These are phyloP conservation scores for Penicillium sp. DNA, from an alignment of 2,329 filamentous ascomycete species.

Conservation along the genomic window DNA sequence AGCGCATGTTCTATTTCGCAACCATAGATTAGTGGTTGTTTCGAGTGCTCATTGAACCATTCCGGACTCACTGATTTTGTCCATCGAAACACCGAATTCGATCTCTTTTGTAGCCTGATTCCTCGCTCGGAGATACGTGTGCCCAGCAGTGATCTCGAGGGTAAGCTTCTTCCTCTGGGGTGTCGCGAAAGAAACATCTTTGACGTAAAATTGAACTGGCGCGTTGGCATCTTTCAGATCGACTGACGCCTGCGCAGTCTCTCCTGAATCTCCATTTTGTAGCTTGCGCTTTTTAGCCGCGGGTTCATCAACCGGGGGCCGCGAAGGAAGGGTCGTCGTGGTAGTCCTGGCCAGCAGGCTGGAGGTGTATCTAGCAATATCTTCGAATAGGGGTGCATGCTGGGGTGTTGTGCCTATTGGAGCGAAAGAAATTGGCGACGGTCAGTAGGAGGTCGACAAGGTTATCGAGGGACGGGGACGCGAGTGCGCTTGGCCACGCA, in stretches of 20 bases:
- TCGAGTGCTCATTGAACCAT: background rate
- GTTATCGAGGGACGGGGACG: conserved; percentile 5
- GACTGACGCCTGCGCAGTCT: conserved; percentile 31
- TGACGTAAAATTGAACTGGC: conserved; percentile 48
- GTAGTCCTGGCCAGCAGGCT: conserved; percentile 38
- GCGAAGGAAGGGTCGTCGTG: conserved; percentile 28
- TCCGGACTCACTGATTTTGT: conserved; percentile 48
- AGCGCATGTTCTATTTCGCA: conserved; percentile 54
- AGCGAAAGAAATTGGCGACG: conserved; percentile 7
- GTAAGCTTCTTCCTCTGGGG: conserved; percentile 66
- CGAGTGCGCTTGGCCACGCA: conserved; percentile 28
- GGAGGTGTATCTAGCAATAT: conserved; percentile 51
- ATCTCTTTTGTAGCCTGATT: conserved; percentile 54
- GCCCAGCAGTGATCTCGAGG: conserved; percentile 55
- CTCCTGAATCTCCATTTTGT: conserved; percentile 38
- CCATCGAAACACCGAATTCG: conserved; percentile 56
- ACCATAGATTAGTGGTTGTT: conserved; percentile 8
- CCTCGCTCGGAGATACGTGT: conserved; percentile 49
- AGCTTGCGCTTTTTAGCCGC: conserved; percentile 54
- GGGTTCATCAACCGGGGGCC: conserved; percentile 33
- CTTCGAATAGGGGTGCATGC: conserved; percentile 48
- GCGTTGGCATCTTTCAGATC: conserved; percentile 36
- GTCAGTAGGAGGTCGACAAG: conserved; percentile 15
- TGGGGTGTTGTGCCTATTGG: conserved; percentile 39
- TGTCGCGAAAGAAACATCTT: conserved; percentile 62